A percentile compares a stretch with the other conserved stretches of the same genome.
phyloP scores from a whole-genome alignment of 2,329 filamentous ascomycete genomes.

The Exophiala sp. region DNA sequence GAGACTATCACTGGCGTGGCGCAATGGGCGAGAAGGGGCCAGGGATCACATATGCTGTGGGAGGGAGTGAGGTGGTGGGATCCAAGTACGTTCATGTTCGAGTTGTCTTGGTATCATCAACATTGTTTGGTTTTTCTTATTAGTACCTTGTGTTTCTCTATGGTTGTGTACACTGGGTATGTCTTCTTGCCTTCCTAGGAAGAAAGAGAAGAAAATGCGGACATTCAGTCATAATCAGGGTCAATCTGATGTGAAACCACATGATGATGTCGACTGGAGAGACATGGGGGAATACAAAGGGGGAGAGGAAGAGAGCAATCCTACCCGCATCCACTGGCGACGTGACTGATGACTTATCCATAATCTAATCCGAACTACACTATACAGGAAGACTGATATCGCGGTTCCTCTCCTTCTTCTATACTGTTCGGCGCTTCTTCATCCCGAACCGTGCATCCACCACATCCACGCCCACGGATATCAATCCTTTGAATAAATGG shows the following conservation, averaged over 20 bases:
- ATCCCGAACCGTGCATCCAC: neutral
- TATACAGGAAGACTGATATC: neutral
- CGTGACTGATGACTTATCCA: too few species aligned
- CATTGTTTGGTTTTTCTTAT: neutral
- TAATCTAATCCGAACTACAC: too few species aligned
- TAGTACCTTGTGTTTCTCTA: too few species aligned
- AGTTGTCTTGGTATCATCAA: neutral
- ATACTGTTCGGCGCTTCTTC: neutral
- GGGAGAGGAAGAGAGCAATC: too few species aligned
- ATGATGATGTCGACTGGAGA: too few species aligned
- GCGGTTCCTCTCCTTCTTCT: neutral
- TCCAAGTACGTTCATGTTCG: constrained; percentile 24
- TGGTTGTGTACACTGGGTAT: too few species aligned
- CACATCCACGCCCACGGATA: neutral
- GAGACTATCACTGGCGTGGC: constrained; percentile 15
- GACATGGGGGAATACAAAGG: too few species aligned
- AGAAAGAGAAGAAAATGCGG: too few species aligned
- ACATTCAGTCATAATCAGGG: too few species aligned
- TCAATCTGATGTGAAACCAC: too few species aligned
- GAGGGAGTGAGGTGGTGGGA: constrained; percentile 18
- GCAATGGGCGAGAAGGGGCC: constrained; percentile 15
- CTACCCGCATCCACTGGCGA: too few species aligned
- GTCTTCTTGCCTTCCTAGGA: too few species aligned
- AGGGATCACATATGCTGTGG: constrained; percentile 11
- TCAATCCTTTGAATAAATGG: neutral